These are phyloP conservation scores for Candida vaughaniae DNA, from an alignment of 805 yeast genomes.

Conservation along the genomic window DNA sequence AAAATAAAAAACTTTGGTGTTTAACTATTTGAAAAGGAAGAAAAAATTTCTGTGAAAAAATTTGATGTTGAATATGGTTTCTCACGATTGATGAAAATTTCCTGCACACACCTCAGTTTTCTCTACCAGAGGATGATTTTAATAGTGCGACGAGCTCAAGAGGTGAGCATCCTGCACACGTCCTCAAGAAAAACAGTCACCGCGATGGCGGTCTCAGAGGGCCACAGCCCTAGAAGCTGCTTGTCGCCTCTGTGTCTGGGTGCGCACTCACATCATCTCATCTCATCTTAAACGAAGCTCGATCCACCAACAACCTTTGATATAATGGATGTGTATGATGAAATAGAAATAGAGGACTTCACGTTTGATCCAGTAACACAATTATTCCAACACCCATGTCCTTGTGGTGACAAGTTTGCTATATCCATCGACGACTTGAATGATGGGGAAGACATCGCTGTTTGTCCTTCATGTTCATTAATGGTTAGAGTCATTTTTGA, in stretches of 20 bases:
- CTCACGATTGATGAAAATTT: background rate
- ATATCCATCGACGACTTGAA: slow-evolving; percentile 77
- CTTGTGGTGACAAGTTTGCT: slow-evolving; percentile 95
- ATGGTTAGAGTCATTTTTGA: slow-evolving; percentile 93
- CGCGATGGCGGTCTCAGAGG: too few species aligned
- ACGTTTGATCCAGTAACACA: slow-evolving; percentile 81
- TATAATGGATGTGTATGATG: slow-evolving; percentile 74
- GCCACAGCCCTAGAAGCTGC: too few species aligned
- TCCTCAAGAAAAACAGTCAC: too few species aligned
- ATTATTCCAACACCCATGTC: slow-evolving; percentile 92
- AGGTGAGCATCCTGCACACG: too few species aligned
- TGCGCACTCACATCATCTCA: too few species aligned
- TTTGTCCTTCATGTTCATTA: slow-evolving; percentile 93
- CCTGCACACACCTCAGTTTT: too few species aligned
- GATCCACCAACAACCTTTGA: too few species aligned
- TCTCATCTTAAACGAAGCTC: slow-evolving; percentile 7
- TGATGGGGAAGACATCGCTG: slow-evolving; percentile 93
- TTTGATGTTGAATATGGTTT: slow-evolving; percentile 4
- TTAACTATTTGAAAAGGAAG: slow-evolving; percentile 1
- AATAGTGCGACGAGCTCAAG: too few species aligned
- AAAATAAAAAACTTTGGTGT: slow-evolving; percentile 4
- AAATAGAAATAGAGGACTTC: slow-evolving; percentile 96
- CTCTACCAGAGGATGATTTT: too few species aligned
- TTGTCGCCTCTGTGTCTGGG: too few species aligned
- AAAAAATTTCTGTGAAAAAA: slow-evolving; percentile 8